Evolutionary conservation across 495 filamentous ascomycete genomes (phyloP).

Genomic region (Stereocaulon alpinum): DNA sequence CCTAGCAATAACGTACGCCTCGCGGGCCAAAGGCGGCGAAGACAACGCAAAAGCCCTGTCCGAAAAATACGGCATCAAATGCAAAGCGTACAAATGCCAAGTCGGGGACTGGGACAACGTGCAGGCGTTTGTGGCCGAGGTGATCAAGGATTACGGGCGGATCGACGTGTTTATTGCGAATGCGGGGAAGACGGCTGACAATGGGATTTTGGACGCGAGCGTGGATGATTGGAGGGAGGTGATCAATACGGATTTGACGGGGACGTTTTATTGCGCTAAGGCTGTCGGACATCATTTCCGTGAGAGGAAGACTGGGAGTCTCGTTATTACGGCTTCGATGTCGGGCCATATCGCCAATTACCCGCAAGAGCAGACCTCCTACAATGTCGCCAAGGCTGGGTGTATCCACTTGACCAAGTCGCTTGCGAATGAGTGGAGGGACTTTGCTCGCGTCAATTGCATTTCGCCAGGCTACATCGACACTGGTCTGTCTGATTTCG

Average conservation of each 20-base stretch:
- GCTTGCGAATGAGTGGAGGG: constrained; percentile 67
- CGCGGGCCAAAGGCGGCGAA: constrained; percentile 26
- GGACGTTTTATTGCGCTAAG: constrained; percentile 60
- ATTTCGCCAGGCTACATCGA: constrained; percentile 73
- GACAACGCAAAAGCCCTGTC: constrained; percentile 22
- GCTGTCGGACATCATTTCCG: constrained; percentile 56
- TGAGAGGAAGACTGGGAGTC: constrained; percentile 46
- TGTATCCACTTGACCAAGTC: constrained; percentile 45
- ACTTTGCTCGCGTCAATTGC: constrained; percentile 65
- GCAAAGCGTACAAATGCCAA: constrained; percentile 50
- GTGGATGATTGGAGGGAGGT: constrained; percentile 60
- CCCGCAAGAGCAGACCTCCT: constrained; percentile 70
- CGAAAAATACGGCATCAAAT: constrained; percentile 45
- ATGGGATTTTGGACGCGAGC: constrained; percentile 51
- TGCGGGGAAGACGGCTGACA: constrained; percentile 54
- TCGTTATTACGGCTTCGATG: constrained; percentile 59
- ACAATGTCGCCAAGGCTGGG: constrained; percentile 68
- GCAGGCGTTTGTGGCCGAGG: constrained; percentile 28
- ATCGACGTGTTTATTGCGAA: constrained; percentile 61
- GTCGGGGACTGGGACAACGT: constrained; percentile 19
- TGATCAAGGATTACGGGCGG: constrained; percentile 53
- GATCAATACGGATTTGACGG: constrained; percentile 52
- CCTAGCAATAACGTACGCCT: constrained; percentile 57
- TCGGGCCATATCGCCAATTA: constrained; percentile 68
- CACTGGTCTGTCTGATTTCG: constrained; percentile 68